Conservation (phyloP, 2,329 filamentous ascomycete genomes). For the Neonectria neomacrospora region DNA sequence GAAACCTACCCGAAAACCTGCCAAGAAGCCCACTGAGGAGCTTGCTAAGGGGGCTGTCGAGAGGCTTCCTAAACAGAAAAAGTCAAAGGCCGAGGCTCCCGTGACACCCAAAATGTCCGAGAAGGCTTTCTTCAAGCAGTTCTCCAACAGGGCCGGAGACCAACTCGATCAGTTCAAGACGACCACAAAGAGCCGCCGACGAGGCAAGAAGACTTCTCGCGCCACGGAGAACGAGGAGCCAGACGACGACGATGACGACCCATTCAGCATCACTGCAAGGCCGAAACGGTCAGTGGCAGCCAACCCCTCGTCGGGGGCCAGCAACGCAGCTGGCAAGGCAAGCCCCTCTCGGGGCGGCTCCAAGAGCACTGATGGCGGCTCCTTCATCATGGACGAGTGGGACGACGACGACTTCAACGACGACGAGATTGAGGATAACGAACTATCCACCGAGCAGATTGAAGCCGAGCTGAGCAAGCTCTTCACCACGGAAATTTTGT, state of each 20-base stretch:
- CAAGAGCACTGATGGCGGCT: not conserved
- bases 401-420: conserved; percentile 16
- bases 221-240: not conserved
- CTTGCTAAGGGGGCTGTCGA: not conserved
- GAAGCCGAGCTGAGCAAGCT: conserved; percentile 15
- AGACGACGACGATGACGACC: conserved; percentile 20
- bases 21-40: not conserved
- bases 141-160: conserved; percentile 18
- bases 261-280: conserved; percentile 7
- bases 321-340: not conserved
- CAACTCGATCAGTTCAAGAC: conserved; percentile 21
- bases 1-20: not conserved
- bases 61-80: not conserved
- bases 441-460: conserved; percentile 17
- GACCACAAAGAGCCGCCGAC: conserved; percentile 1
- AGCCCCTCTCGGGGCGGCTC: not conserved
- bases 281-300: not conserved
- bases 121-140: conserved; percentile 17
- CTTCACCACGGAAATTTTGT: not conserved
- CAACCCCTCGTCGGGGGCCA: not conserved
- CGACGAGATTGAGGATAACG: conserved; percentile 26
- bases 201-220: not conserved
- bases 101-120: not conserved
- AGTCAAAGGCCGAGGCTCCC: not conserved
- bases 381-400: conserved; percentile 10